phyloP scores from a whole-genome alignment of 2,329 filamentous ascomycete species.

The Colletotrichum tamarilloi region DNA sequence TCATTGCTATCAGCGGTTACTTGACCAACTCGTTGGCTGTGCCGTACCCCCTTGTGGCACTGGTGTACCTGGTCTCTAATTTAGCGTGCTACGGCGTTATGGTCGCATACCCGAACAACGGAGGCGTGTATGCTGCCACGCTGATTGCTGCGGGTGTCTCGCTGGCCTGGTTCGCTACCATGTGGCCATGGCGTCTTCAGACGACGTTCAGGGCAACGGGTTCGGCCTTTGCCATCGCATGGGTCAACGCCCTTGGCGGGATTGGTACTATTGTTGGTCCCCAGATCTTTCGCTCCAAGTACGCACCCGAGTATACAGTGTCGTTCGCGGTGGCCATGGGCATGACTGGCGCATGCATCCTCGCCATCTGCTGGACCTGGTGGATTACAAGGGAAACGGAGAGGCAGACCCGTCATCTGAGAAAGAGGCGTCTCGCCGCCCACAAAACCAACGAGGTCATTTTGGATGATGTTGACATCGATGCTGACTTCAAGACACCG shows the following conservation, averaged over 20 bases:
- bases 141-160: conserved; percentile 55
- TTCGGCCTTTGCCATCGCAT: conserved; percentile 61
- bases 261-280: conserved; percentile 59
- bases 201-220: conserved; percentile 58
- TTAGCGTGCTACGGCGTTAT: conserved; percentile 55
- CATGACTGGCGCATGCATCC: conserved; percentile 53
- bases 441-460: no score
- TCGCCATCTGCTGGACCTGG: conserved; percentile 55
- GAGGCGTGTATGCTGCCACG: conserved; percentile 58
- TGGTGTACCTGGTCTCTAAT: conserved; percentile 53
- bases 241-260: conserved; percentile 61
- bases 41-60: conserved; percentile 55
- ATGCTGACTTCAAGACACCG: no score
- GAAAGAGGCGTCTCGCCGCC: not conserved
- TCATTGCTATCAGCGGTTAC: no score
- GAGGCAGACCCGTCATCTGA: conserved; percentile 51
- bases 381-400: conserved; percentile 56
- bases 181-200: conserved; percentile 64
- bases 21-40: conserved; percentile 42
- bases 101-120: conserved; percentile 55
- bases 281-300: conserved; percentile 42
- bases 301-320: no score
- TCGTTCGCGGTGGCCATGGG: conserved; percentile 46
- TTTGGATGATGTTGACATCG: no score
- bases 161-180: conserved; percentile 57